Evolutionary conservation across 768 basidiomycete genomes (phyloP).

Genomic region (Lactarius tabidus): DNA sequence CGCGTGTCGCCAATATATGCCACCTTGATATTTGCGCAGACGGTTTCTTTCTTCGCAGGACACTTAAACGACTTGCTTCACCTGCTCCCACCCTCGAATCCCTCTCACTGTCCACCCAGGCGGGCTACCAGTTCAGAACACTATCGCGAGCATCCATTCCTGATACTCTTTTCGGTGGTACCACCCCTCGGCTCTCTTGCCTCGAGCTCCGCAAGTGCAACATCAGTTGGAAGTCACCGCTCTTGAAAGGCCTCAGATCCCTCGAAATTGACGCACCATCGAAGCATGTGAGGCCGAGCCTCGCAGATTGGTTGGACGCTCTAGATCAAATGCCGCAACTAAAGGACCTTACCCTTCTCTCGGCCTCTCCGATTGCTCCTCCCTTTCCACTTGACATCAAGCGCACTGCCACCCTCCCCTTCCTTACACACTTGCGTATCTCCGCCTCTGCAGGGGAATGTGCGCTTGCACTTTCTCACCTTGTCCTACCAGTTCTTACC

Average conservation of each 20-base stretch:
- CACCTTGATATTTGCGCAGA: neutral
- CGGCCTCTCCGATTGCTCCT: neutral
- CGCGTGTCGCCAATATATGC: neutral
- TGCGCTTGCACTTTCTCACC: neutral
- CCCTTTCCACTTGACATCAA: neutral
- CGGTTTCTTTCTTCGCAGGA: neutral
- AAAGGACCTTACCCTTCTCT: neutral
- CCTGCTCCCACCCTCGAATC: neutral
- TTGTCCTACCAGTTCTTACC: neutral
- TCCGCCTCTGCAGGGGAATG: neutral
- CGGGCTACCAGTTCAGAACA: neutral
- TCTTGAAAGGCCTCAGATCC: constrained; percentile 7
- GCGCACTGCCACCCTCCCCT: too few relatives aligned
- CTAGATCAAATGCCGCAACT: constrained; percentile 3
- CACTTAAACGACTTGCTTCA: neutral
- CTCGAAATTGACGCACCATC: neutral
- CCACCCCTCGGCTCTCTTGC: neutral
- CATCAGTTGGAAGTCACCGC: constrained; percentile 2
- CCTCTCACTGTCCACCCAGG: neutral
- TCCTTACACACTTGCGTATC: neutral
- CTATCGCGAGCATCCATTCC: neutral
- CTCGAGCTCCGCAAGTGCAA: neutral
- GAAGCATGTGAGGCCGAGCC: neutral
- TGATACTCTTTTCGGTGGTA: neutral
- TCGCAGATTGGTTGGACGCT: constrained; percentile 5